A percentile compares a stretch with the other conserved stretches of the same genome.
Conservation (phyloP, 1,139 yeast species). For the Arxiozyma slooffiae region DNA sequence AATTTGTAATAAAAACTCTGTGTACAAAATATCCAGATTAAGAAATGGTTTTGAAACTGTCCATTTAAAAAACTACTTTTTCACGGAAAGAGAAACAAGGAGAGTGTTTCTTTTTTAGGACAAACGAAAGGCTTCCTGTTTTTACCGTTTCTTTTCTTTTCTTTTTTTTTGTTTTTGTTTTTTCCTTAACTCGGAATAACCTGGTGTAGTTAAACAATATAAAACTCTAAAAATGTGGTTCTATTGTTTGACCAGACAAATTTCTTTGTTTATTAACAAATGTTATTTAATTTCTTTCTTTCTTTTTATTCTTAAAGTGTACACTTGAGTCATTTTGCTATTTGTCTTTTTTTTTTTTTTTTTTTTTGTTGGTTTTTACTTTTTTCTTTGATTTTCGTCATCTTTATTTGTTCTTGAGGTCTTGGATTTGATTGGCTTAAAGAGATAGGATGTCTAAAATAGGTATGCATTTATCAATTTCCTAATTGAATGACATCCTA, state of each 20-base stretch:
- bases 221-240: too few relatives aligned
- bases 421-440: background rate
- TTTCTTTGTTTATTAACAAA: background rate
- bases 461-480: too few relatives aligned
- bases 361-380: too few relatives aligned
- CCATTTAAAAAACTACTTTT: too few relatives aligned
- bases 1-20: background rate
- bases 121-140: background rate
- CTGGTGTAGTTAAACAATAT: background rate
- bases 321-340: background rate
- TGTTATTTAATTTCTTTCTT: background rate
- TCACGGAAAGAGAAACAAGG: background rate
- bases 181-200: background rate
- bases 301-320: background rate
- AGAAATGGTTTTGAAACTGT: background rate
- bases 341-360: too few relatives aligned
- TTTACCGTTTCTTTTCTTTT: too few relatives aligned
- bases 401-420: background rate
- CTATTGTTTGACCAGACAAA: background rate
- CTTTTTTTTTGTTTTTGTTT: too few relatives aligned
- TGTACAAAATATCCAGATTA: background rate
- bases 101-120: too few relatives aligned
- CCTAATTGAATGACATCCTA: background rate
- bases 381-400: background rate
- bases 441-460: background rate